Conservation (phyloP, 768 basidiomycete species). For the Lentinus tigrinus region DNA sequence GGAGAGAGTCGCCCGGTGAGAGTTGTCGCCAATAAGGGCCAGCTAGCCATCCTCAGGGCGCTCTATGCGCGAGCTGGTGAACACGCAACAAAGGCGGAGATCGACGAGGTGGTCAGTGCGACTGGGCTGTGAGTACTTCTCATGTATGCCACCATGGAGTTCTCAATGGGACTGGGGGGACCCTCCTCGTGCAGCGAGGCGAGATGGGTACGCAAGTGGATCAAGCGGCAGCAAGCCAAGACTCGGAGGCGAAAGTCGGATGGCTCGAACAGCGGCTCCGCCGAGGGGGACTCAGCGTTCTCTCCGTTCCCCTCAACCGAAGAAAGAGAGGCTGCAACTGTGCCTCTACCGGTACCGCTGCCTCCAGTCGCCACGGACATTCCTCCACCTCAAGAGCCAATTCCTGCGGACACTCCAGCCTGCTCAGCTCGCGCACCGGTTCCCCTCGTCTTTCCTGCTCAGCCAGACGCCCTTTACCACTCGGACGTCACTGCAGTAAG, state of each 20-base stretch:
- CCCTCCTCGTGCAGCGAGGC: constrained; percentile 4
- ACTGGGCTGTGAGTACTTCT: constrained; percentile 21
- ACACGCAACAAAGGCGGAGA: constrained; percentile 12
- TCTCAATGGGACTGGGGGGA: background rate
- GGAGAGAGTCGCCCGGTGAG: background rate
- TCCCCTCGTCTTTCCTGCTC: no score
- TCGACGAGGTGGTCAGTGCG: constrained; percentile 10
- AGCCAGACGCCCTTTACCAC: no score
- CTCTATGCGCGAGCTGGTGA: constrained; percentile 9
- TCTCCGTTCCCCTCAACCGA: background rate
- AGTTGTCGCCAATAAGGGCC: constrained; percentile 11
- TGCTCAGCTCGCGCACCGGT: no score
- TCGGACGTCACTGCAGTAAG: no score
- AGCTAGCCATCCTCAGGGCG: constrained; percentile 8
- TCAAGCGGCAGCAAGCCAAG: constrained; percentile 13
- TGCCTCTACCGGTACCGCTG: background rate
- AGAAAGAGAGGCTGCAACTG: no score
- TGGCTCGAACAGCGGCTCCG: background rate
- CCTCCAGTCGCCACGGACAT: background rate
- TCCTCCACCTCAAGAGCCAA: no score
- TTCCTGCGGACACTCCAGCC: no score
- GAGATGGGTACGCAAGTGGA: constrained; percentile 25
- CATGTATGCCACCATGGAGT: background rate
- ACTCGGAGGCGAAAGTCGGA: background rate
- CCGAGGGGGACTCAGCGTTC: background rate